phyloP scores from a whole-genome alignment of 129 eudicot species.

The Flaveria sonorensis region DNA sequence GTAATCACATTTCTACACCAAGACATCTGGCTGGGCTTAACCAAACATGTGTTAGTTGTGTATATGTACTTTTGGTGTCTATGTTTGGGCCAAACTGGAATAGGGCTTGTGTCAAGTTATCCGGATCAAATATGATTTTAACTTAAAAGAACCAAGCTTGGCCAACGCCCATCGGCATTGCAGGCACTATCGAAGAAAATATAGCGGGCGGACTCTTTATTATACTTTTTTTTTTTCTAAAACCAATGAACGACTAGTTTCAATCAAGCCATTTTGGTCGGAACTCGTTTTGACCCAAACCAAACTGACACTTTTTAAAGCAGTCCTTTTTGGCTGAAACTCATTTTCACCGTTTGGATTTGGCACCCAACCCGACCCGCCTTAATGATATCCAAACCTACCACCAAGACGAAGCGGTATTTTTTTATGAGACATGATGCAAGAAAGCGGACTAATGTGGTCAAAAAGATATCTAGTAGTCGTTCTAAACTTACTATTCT shows the following conservation, averaged over 20 bases:
- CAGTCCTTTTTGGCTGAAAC: neutral
- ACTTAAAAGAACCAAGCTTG: neutral
- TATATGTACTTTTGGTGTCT: neutral
- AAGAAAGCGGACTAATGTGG: constrained; percentile 3
- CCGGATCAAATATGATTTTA: neutral
- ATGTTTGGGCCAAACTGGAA: neutral
- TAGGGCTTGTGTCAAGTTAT: neutral
- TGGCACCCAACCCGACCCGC: neutral
- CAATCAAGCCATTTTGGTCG: too few relatives aligned
- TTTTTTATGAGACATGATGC: neutral
- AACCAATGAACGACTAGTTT: too few relatives aligned
- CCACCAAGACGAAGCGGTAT: constrained; percentile 1
- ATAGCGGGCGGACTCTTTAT: too few relatives aligned
- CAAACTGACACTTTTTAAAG: neutral
- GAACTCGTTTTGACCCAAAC: neutral
- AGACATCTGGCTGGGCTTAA: neutral
- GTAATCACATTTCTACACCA: neutral
- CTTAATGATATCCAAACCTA: constrained; percentile 11
- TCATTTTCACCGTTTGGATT: neutral
- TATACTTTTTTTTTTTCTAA: too few relatives aligned
- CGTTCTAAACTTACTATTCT: constrained; percentile 20
- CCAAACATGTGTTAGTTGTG: neutral
- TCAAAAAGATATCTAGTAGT: neutral
- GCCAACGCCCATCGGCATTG: too few relatives aligned
- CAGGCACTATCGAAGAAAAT: too few relatives aligned